Conservation (phyloP, 2,329 filamentous ascomycete species). For the Botrytis elliptica region DNA sequence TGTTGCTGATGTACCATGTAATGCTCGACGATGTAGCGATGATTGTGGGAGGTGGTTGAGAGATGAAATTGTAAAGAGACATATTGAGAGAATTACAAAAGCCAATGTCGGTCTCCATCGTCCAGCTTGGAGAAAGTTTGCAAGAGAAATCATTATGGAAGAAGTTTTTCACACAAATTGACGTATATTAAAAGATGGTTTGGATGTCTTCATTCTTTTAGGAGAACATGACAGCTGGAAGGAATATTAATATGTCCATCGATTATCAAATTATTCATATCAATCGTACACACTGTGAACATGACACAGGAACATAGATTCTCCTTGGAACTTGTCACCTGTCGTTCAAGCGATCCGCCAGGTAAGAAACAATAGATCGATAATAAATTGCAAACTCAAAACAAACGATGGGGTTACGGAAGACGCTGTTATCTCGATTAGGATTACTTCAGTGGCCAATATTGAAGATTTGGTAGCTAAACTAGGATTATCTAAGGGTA, state of each 20-base stretch:
- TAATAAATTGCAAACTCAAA: background rate
- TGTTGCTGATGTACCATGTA: background rate
- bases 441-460: background rate
- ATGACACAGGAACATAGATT: background rate
- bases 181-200: background rate
- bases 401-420: background rate
- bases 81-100: background rate
- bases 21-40: background rate
- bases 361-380: background rate
- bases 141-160: background rate
- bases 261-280: background rate
- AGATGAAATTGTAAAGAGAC: background rate
- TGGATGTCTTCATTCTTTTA: background rate
- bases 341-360: background rate
- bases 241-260: background rate
- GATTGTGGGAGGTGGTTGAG: background rate
- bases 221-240: background rate
- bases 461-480: background rate
- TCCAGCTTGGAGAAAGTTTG: background rate
- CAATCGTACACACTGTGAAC: background rate
- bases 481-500: background rate
- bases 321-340: background rate
- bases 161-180: background rate
- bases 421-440: background rate
- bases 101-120: background rate